A percentile compares a stretch with the other conserved stretches of the same genome.
phyloP scores from a whole-genome alignment of 257 asterid genomes.

The Solanum ossicruentum region DNA sequence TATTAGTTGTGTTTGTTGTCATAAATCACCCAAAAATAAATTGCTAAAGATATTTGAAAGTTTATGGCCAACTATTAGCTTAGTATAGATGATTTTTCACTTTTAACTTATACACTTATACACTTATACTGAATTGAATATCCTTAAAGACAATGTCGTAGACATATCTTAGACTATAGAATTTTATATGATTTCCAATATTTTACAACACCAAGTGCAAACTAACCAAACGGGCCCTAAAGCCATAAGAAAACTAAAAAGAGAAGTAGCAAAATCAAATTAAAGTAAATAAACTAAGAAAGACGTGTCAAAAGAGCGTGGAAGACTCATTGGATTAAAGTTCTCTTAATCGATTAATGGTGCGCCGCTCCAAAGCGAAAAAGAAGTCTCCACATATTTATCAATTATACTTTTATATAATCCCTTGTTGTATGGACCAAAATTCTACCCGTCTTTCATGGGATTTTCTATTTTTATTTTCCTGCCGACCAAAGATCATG shows the following conservation, averaged over 20 bases:
- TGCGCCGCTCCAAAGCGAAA: conserved; percentile 7
- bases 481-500: conserved; percentile 16
- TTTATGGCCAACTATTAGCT: too few relatives aligned
- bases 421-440: conserved; percentile 17
- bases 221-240: background rate
- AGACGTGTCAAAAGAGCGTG: background rate
- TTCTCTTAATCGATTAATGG: background rate
- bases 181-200: background rate
- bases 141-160: background rate
- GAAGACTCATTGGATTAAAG: background rate
- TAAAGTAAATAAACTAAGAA: background rate
- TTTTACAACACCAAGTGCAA: background rate
- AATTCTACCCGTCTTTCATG: background rate
- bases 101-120: too few relatives aligned
- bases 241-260: background rate
- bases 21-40: too few relatives aligned
- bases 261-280: background rate
- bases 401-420: background rate
- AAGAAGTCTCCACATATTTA: background rate
- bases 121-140: too few relatives aligned
- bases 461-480: background rate
- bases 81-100: too few relatives aligned
- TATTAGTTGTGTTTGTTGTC: too few relatives aligned
- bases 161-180: background rate
- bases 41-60: too few relatives aligned